Percentiles rank a stretch among this genome's conserved stretches.
Evolutionary conservation across 2,329 filamentous ascomycete species (phyloP).

Genomic region (Fusarium nelsonii): DNA sequence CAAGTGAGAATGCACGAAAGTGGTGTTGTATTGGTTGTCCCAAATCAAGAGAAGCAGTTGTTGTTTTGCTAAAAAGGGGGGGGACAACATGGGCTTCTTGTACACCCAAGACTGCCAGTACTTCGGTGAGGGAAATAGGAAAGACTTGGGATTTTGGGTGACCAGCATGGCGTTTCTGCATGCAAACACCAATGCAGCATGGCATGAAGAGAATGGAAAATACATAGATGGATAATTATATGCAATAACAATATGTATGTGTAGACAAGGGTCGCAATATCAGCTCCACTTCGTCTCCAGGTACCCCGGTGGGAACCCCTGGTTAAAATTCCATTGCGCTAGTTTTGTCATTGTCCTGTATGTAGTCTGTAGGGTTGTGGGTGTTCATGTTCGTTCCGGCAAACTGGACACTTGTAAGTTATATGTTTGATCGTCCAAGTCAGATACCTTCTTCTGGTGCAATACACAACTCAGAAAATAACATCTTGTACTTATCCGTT

Average conservation of each 20-base stretch:
- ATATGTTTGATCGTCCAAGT: neutral
- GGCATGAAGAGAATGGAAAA: constrained; percentile 20
- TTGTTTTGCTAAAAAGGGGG: neutral
- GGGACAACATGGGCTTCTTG: neutral
- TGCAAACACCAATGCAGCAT: constrained; percentile 42
- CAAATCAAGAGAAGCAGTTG: constrained; percentile 1
- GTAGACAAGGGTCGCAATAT: constrained; percentile 10
- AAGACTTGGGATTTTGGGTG: neutral
- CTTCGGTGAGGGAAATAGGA: constrained; percentile 33
- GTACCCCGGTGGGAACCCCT: constrained; percentile 21
- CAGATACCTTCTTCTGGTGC: neutral
- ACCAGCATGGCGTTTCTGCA: constrained; percentile 32
- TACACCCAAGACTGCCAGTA: neutral
- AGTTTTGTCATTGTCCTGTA: neutral
- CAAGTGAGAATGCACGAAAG: neutral
- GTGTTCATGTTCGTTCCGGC: neutral
- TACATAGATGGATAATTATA: constrained; percentile 14
- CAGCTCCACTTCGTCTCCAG: constrained; percentile 31
- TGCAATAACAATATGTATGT: constrained; percentile 19
- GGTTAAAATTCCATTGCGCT: constrained; percentile 6
- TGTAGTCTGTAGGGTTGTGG: neutral
- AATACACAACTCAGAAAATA: neutral
- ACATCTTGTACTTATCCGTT: neutral
- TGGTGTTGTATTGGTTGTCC: neutral
- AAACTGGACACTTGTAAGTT: neutral